Base-by-base conservation (phyloP, 495 filamentous ascomycete species). In the Penicillium diatomitis region DNA sequence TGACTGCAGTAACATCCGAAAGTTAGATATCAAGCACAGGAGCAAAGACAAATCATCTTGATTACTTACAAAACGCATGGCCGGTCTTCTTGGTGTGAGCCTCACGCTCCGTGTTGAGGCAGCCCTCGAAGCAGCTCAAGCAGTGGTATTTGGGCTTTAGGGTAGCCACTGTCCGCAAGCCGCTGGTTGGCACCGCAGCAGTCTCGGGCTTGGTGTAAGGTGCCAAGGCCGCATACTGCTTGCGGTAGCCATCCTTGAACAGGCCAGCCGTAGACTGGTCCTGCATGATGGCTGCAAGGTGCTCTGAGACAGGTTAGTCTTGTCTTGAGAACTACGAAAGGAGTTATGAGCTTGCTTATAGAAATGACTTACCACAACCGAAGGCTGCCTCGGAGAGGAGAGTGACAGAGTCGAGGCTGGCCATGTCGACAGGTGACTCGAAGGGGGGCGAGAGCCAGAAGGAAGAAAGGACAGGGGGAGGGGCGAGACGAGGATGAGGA, bases 1-100 rank as follows among this genome's bases (percentile, higher is more conserved):
- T 84, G 60, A 88, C 88, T 94, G 20, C 20, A 20, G 20, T 20
- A 20, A 20, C 20, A 20, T 20, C 20, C 20, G 20, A 20, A 20
- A 20, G 20, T 20, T 20, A 20, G 20, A 20, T 20, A 20, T 20
- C 20, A 20, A 20, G 20, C 20, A 20, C 20, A 20, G 20, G 2
- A 20, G 20, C 20, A 20, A 20, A 20, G 20, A 20, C 20, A 20
- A 20, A 20, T 20, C 20, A 20, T 20, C 20, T 20, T 20, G 20
- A 20, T 20, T 20, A 5, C 67, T 54, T 62, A 74, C 71, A 74
- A 41, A 74, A 73, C 8, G 46, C 52, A 62, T 74, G 71, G 0
- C 65, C 63, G 0, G 69, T 73, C 47, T 68, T 69, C 34, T 71
- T 62, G 0, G 67, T 66, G 51, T 74, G 71, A 1, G 55, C 45